These are phyloP conservation scores for Ananas comosus DNA, from an alignment of 176 grass and related monocot genomes.

Conservation along the genomic window DNA sequence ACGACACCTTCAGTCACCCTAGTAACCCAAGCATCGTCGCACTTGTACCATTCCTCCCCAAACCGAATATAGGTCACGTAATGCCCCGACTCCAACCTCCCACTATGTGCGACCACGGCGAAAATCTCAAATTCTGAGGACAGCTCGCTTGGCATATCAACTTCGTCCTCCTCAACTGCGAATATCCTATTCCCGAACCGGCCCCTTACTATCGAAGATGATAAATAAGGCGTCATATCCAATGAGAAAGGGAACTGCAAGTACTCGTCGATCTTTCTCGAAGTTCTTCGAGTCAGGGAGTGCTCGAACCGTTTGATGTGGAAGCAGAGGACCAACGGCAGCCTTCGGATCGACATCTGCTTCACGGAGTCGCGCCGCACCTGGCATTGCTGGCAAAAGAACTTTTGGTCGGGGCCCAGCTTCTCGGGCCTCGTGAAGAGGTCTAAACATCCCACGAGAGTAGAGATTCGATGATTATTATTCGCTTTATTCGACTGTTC, in stretches of 20 bases:
- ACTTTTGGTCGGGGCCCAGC: constrained; percentile 23
- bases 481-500: constrained; percentile 10
- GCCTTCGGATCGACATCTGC: constrained; percentile 25
- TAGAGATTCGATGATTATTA: constrained; percentile 20
- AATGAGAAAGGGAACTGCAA: constrained; percentile 24
- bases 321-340: constrained; percentile 19
- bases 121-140: constrained; percentile 21
- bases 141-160: background rate
- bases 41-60: constrained; percentile 14
- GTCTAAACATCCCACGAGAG: constrained; percentile 22
- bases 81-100: constrained; percentile 18
- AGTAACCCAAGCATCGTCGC: constrained; percentile 22
- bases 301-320: constrained; percentile 28
- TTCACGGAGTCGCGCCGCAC: constrained; percentile 19
- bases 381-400: constrained; percentile 23
- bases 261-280: constrained; percentile 17
- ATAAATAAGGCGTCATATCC: constrained; percentile 22
- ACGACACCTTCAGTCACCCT: constrained; percentile 15
- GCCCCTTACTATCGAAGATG: constrained; percentile 18
- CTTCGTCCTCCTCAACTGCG: constrained; percentile 13
- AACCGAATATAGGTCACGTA: constrained; percentile 20
- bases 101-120: constrained; percentile 16
- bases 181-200: constrained; percentile 19
- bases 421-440: constrained; percentile 27
- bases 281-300: constrained; percentile 11